Evolutionary conservation across 805 yeast species (phyloP).

Genomic region (Aciculoconidium aculeatum): DNA sequence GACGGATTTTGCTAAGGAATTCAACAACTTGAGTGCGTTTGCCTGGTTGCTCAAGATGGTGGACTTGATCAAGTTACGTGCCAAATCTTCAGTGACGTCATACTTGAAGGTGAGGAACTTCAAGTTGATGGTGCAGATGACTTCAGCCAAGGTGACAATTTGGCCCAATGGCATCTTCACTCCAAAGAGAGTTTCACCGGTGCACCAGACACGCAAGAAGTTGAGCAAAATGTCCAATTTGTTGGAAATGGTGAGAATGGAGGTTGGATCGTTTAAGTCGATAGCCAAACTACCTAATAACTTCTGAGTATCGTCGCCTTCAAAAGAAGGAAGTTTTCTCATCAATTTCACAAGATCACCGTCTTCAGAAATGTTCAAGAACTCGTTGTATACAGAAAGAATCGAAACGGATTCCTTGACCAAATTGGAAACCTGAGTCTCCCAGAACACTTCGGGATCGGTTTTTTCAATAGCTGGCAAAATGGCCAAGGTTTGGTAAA

Average conservation of each 20-base stretch:
- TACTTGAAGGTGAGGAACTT: slow-evolving; percentile 50
- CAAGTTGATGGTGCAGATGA: slow-evolving; percentile 49
- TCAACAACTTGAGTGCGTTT: slow-evolving; percentile 40
- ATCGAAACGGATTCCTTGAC: slow-evolving; percentile 52
- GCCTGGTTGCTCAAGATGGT: slow-evolving; percentile 42
- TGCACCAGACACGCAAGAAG: slow-evolving; percentile 32
- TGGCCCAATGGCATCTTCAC: slow-evolving; percentile 61
- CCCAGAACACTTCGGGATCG: slow-evolving; percentile 44
- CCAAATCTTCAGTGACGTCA: slow-evolving; percentile 51
- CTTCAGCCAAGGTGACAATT: slow-evolving; percentile 46
- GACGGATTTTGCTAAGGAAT: slow-evolving; percentile 27
- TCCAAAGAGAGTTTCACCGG: slow-evolving; percentile 49
- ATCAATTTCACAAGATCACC: slow-evolving; percentile 39
- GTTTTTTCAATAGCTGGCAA: slow-evolving; percentile 53
- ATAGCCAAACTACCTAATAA: slow-evolving; percentile 32
- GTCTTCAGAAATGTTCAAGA: slow-evolving; percentile 55
- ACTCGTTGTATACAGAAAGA: slow-evolving; percentile 50
- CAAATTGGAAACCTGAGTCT: slow-evolving; percentile 39
- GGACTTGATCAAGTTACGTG: slow-evolving; percentile 38
- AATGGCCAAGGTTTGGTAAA: slow-evolving; percentile 48
- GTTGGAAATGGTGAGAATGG: slow-evolving; percentile 46
- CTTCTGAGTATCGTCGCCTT: slow-evolving; percentile 7
- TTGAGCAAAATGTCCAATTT: slow-evolving; percentile 45
- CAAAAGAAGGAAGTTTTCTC: slow-evolving; percentile 22
- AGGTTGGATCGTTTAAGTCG: slow-evolving; percentile 52